Base-by-base conservation (phyloP, 148 eudicot genomes). In the Camellia japonica region DNA sequence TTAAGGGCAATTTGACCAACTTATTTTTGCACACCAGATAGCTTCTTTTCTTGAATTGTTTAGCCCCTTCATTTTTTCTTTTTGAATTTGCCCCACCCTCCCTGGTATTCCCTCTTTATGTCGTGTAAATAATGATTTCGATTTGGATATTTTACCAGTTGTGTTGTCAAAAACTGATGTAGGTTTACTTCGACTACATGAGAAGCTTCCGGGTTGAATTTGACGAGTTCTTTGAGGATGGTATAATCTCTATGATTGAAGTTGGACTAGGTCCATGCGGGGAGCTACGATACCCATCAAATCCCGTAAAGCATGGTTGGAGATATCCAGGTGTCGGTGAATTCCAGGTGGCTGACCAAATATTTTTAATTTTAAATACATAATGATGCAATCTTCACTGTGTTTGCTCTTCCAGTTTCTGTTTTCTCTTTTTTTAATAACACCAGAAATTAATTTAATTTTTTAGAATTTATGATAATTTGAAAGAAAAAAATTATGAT, bases 121-220 rank as follows among this genome's bases (percentile, higher is more conserved):
- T n/a, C 49, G 42, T 19, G 56, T 12, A 76, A 43, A 38, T 67
- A n/a, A 8, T 68, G 18, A 41, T 46, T 62, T 30, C 64, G 15
- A 19, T 15, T 64, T 18, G 43, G 55, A 38, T 61, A 11, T 76
- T 61, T 15, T 13, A 56, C 12, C 71, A 3, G 63, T 71, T 56
- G 13, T 79, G 52, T 66, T 44, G 14, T 76, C 63, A 42, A 10
- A 30, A 61, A 76, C 75, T 38, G 58, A 12, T 72, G 80, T 68
- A 94, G 98, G 97, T 91, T 60, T 94, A 94, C 87, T 91, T 87
- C 85, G 98, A 94, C 70, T 94, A 86, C 82, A 94, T 94, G 98
- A 90, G 95, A 91, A 90, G 93, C 87, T 94, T 95, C 75, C 90
- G 96, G 30, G 91, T 86, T 13, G 94, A 90, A 82, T 86, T 95